Conservation (phyloP, 2,329 filamentous ascomycete genomes). For the Bretziella fagacearum region DNA sequence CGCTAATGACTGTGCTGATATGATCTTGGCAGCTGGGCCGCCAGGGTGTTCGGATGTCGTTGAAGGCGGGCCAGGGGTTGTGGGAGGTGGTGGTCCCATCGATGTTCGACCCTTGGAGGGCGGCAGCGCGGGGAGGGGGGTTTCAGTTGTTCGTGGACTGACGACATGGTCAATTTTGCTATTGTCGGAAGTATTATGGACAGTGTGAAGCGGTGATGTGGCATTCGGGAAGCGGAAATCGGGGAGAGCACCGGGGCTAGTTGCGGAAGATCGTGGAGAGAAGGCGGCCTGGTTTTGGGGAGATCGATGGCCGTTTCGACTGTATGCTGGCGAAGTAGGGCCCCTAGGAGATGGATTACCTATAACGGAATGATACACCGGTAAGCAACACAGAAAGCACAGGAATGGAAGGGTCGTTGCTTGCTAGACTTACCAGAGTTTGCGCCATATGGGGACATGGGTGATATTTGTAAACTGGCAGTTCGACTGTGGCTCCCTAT, state of each 20-base stretch:
- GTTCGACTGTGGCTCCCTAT: constrained; percentile 53
- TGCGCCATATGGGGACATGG: constrained; percentile 29
- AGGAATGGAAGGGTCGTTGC: neutral
- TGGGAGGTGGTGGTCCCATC: constrained; percentile 1
- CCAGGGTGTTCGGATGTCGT: constrained; percentile 30
- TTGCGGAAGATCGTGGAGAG: constrained; percentile 24
- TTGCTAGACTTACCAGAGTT: constrained; percentile 25
- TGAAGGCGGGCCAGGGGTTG: neutral
- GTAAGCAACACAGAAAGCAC: neutral
- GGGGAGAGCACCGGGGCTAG: constrained; percentile 27
- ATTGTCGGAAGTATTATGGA: constrained; percentile 18
- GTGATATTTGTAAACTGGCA: constrained; percentile 58
- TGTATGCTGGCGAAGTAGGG: constrained; percentile 34
- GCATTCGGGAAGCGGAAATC: constrained; percentile 41
- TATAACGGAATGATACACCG: constrained; percentile 13
- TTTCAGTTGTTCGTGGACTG: constrained; percentile 21
- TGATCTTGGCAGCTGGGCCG: constrained; percentile 47
- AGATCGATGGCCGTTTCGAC: constrained; percentile 22
- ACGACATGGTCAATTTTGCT: constrained; percentile 23
- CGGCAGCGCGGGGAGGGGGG: neutral
- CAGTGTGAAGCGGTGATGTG: constrained; percentile 25
- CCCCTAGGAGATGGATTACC: constrained; percentile 28
- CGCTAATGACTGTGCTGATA: constrained; percentile 43
- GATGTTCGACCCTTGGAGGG: constrained; percentile 3
- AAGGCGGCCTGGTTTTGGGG: constrained; percentile 16